Evolutionary conservation across 129 eudicot genomes (phyloP).

Genomic region (Deinandra increscens): DNA sequence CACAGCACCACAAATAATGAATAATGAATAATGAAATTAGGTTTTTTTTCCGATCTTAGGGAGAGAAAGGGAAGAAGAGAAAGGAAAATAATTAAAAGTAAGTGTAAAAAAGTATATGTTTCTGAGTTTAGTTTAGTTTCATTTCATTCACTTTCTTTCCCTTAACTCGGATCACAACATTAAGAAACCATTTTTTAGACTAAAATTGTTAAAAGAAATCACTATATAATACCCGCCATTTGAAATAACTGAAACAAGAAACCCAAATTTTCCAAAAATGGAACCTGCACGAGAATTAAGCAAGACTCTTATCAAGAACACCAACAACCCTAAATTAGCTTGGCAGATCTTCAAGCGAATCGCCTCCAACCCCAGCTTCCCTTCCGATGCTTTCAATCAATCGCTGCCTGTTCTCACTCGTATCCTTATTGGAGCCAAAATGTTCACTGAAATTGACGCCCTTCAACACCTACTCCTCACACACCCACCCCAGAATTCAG

Average conservation of each 20-base stretch:
- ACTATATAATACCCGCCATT: neutral
- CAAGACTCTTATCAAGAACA: conserved; percentile 54
- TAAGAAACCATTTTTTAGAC: too few species aligned
- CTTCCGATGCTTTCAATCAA: conserved; percentile 18
- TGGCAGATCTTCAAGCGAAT: conserved; percentile 75
- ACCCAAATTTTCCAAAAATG: conserved; percentile 7
- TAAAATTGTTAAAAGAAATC: neutral
- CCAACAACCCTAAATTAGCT: conserved; percentile 63
- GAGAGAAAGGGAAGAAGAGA: too few species aligned
- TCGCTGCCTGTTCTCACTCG: conserved; percentile 50
- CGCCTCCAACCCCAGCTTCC: conserved; percentile 34
- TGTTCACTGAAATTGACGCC: conserved; percentile 52
- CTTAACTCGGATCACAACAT: too few species aligned
- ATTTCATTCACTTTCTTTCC: too few species aligned
- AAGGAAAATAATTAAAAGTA: too few species aligned
- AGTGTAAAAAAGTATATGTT: too few species aligned
- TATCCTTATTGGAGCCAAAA: conserved; percentile 56
- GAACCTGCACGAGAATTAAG: conserved; percentile 37
- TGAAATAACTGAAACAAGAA: neutral
- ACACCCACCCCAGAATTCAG: conserved; percentile 16
- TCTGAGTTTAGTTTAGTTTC: too few species aligned
- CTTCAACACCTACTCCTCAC: conserved; percentile 59
- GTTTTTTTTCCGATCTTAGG: too few species aligned
- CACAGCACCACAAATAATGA: too few species aligned
- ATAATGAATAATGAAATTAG: too few species aligned